These are phyloP conservation scores for Domatiomyces globalis DNA, from an alignment of 2,329 filamentous ascomycete genomes.

Conservation along the genomic window DNA sequence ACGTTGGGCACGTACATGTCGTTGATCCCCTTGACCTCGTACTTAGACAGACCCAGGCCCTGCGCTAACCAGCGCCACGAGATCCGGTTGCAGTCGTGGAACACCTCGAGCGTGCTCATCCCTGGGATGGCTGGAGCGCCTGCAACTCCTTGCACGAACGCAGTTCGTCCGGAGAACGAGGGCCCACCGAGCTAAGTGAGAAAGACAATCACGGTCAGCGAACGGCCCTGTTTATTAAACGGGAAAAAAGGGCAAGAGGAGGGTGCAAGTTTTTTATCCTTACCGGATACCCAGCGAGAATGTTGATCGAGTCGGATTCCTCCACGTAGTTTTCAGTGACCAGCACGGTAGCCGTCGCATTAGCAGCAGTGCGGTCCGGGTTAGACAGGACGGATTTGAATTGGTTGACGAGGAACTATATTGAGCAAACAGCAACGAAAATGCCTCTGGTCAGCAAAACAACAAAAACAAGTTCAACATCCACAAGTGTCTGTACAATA, in stretches of 20 bases:
- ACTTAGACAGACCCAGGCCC: neutral
- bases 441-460: neutral
- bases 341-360: conserved; percentile 2
- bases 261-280: neutral
- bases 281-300: conserved; percentile 7
- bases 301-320: conserved; percentile 9
- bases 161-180: conserved; percentile 6
- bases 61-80: conserved; percentile 15
- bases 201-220: neutral
- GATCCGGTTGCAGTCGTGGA: conserved; percentile 14
- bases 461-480: conserved; percentile 1
- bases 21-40: conserved; percentile 17
- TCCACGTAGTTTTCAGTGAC: conserved; percentile 8
- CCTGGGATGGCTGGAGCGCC: conserved; percentile 2
- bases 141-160: conserved; percentile 3
- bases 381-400: conserved; percentile 9
- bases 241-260: neutral
- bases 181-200: conserved; percentile 5
- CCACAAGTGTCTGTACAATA: neutral
- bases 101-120: conserved; percentile 9
- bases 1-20: conserved; percentile 10
- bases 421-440: no score
- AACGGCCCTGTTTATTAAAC: neutral
- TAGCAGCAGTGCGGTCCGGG: conserved; percentile 4
- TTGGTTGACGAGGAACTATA: conserved; percentile 2